phyloP scores from a whole-genome alignment of 192 early-diverging fungal genomes.

The Coemansia sp. region DNA sequence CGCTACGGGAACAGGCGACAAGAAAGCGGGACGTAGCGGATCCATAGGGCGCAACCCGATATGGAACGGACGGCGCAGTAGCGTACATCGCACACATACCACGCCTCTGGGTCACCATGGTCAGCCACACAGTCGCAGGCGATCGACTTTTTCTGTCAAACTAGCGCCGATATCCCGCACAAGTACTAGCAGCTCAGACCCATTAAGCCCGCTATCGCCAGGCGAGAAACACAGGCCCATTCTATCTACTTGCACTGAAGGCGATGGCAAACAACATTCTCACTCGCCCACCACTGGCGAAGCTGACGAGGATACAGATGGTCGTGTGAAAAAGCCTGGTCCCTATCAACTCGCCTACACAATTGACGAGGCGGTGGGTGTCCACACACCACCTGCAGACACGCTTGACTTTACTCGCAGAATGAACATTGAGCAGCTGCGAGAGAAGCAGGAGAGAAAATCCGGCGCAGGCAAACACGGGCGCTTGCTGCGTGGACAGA shows the following conservation, averaged over 20 bases:
- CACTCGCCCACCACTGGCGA: not conserved
- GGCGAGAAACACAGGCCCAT: conserved; percentile 6
- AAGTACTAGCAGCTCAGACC: conserved; percentile 17
- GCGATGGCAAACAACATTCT: conserved; percentile 9
- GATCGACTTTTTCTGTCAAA: conserved; percentile 52
- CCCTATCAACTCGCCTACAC: conserved; percentile 46
- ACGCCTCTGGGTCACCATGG: conserved; percentile 50
- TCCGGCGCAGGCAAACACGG: conserved; percentile 41
- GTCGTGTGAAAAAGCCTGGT: conserved; percentile 21
- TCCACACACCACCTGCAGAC: conserved; percentile 42
- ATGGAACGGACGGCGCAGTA: conserved; percentile 53
- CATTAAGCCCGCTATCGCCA: conserved; percentile 8
- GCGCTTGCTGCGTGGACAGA: conserved; percentile 30
- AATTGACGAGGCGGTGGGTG: conserved; percentile 47
- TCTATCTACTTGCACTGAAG: conserved; percentile 26
- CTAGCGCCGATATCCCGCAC: conserved; percentile 48
- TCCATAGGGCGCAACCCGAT: conserved; percentile 41
- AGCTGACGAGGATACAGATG: not conserved
- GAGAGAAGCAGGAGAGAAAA: conserved; percentile 42
- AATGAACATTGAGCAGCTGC: conserved; percentile 44
- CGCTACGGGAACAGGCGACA: conserved; percentile 10
- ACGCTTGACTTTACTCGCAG: conserved; percentile 54
- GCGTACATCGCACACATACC: conserved; percentile 48
- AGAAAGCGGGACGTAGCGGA: conserved; percentile 31
- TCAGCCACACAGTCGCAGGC: conserved; percentile 51